These are phyloP conservation scores for Diaporthe australafricana DNA, from an alignment of 2,329 filamentous ascomycete genomes.

Conservation along the genomic window DNA sequence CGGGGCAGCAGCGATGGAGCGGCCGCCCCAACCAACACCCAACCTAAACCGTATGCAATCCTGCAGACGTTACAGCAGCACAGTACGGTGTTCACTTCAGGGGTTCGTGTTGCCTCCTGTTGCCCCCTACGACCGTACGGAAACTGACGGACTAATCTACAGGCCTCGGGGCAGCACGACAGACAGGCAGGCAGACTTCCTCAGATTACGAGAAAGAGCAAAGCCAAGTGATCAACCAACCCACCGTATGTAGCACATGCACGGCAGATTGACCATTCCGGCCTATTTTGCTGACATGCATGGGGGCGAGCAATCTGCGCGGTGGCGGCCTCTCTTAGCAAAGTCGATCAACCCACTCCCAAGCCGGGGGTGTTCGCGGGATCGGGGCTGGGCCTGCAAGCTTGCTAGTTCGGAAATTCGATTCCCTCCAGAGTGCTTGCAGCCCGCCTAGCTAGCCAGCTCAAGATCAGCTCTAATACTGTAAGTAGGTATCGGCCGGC, in stretches of 20 bases:
- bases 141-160: too few relatives aligned
- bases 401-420: constrained; percentile 19
- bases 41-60: neutral
- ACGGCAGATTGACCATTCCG: too few relatives aligned
- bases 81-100: neutral
- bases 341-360: constrained; percentile 4
- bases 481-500: neutral
- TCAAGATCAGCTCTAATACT: neutral
- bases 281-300: constrained; percentile 14
- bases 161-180: too few relatives aligned
- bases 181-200: too few relatives aligned
- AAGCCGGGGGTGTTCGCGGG: neutral
- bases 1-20: neutral
- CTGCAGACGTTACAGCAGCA: neutral
- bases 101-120: too few relatives aligned
- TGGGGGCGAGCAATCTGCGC: constrained; percentile 11
- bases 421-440: constrained; percentile 13
- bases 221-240: too few relatives aligned
- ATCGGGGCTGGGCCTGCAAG: neutral
- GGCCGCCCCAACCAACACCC: neutral
- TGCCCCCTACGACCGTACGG: too few relatives aligned
- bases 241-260: too few relatives aligned
- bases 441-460: neutral
- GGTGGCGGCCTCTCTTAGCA: constrained; percentile 18
- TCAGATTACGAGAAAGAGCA: too few relatives aligned